A percentile compares a stretch with the other conserved stretches of the same genome.
Conservation (phyloP, 345 rosid genomes). For the Chamaenerion angustifolium region DNA sequence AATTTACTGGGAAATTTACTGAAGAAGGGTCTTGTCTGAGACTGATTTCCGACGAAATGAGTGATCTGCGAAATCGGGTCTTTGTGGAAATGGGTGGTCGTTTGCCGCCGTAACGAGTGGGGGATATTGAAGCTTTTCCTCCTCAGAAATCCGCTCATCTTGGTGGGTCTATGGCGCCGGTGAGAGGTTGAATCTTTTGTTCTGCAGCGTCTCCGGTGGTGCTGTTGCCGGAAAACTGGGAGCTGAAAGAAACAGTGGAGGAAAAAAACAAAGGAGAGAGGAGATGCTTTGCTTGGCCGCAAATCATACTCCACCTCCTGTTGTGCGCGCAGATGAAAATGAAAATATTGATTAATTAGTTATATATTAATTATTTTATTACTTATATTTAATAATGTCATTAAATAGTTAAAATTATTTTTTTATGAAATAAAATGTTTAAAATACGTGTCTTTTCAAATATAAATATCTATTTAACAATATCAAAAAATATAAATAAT, state of each 20-base stretch:
- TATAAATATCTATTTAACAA: too few relatives aligned
- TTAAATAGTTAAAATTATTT: too few relatives aligned
- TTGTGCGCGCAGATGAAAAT: too few relatives aligned
- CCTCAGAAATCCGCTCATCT: slow-evolving; percentile 4
- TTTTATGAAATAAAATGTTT: too few relatives aligned
- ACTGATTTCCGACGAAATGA: slow-evolving; percentile 12
- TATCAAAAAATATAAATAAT: too few relatives aligned
- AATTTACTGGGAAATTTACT: slow-evolving; percentile 13
- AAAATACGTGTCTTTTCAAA: too few relatives aligned
- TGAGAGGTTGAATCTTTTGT: neutral
- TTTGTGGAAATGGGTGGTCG: neutral
- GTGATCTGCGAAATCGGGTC: neutral
- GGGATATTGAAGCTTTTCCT: neutral
- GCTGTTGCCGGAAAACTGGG: slow-evolving; percentile 6
- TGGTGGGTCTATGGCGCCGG: neutral
- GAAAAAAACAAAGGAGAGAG: neutral
- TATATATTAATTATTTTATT: too few relatives aligned
- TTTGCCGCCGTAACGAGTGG: neutral
- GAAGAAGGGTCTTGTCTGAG: slow-evolving; percentile 30
- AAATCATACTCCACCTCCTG: too few relatives aligned
- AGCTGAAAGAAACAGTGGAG: neutral
- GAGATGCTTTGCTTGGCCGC: neutral
- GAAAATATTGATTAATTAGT: too few relatives aligned
- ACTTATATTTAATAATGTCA: too few relatives aligned
- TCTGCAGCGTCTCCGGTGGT: neutral